Evolutionary conservation across 805 yeast species (phyloP), one percentile per base, ranked within the genome.

Genomic region (Myxozyma neotropica): DNA sequence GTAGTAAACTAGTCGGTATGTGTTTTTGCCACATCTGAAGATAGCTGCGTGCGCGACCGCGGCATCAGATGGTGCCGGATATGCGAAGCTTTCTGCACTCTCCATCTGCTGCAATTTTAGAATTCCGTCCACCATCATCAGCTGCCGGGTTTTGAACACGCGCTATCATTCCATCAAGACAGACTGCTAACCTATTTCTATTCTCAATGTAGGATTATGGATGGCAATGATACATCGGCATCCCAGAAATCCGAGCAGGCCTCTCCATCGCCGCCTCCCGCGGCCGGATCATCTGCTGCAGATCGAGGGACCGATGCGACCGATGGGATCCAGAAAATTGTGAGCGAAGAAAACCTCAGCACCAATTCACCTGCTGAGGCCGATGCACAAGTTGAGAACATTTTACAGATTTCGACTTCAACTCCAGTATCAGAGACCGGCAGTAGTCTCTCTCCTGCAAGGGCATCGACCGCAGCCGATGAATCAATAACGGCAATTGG

Each of bases 191-290:
- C 8, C 19, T 46, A 29, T n/a, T 46, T 13, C 13, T 47, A 4
- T 47, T 33, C 31, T 6, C 52, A 19, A 21, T 35, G 19, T 29
- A 61, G 57, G 58, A 62, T 59, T 60, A 62, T 62, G 66, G 66
- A 62, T 33, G 66, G 59, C 54, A 58, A 58, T 58, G 65, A 61
- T 44, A 48, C 52, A 10, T 39, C 57, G 56, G 55, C 39, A 40
- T 19, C 55, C 31, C 56, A 59, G 52, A 54, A 26, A 33, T 21
- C 58, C 27, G 63, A 39, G 54, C 57, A 40, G 50, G 19, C 39
- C 40, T 29, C 48, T 31, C 46, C 58, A 26, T 45, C 58, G 44
- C 27, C 55, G 38, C 26, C 61, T 21, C 26, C 57, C 5, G 27
- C 58, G 42, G 40, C 58, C 23, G 61, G 29, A 26, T 23, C 61